Percentiles rank a stretch among this genome's conserved stretches.
Conservation (phyloP, 805 yeast genomes). For the Sugiyamaella boreocaroliniensis region DNA sequence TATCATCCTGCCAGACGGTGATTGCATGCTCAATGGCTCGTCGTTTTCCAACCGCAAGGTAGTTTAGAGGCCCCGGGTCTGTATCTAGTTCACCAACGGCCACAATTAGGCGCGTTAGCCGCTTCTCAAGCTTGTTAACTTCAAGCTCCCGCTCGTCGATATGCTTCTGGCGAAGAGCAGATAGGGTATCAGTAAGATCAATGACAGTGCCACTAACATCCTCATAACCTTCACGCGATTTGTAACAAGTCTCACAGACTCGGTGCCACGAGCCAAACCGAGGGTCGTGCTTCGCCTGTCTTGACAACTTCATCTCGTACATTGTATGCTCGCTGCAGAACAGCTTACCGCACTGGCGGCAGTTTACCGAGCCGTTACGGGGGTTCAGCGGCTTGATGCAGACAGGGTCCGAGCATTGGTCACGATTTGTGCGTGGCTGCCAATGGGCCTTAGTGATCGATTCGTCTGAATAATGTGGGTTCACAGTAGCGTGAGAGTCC, state of each 20-base stretch:
- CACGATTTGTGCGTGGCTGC: constrained; percentile 44
- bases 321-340: constrained; percentile 61
- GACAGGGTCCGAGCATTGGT: constrained; percentile 35
- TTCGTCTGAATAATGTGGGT: constrained; percentile 23
- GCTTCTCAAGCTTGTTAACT: constrained; percentile 52
- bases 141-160: constrained; percentile 47
- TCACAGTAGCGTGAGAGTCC: constrained; percentile 1
- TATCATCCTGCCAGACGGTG: constrained; percentile 62
- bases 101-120: constrained; percentile 37
- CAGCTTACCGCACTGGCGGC: constrained; percentile 69
- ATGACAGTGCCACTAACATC: constrained; percentile 36
- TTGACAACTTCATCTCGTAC: constrained; percentile 45
- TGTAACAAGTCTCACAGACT: constrained; percentile 61
- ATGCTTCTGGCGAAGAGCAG: constrained; percentile 34
- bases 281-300: constrained; percentile 37
- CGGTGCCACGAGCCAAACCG: constrained; percentile 57
- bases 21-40: constrained; percentile 41
- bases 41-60: constrained; percentile 24
- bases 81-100: constrained; percentile 14
- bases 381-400: constrained; percentile 43
- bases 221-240: constrained; percentile 45
- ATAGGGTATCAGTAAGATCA: constrained; percentile 45
- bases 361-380: constrained; percentile 56
- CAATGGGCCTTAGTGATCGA: constrained; percentile 48
- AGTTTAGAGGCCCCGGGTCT: constrained; percentile 22